Evolutionary conservation across 78 protist genomes (phyloP).

Genomic region (Dictyostelium intermedium): DNA sequence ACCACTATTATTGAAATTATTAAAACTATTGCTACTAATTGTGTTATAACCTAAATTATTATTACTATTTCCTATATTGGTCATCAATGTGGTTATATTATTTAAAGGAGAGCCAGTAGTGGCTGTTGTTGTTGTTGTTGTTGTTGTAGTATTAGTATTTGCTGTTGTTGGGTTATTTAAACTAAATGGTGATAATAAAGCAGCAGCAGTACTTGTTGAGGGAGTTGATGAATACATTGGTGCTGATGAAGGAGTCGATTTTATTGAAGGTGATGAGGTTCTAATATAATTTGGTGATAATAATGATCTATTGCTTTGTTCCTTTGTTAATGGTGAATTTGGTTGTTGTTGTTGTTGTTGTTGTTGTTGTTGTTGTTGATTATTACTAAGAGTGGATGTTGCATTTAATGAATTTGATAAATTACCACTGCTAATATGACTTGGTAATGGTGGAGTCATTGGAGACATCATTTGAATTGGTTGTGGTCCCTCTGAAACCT

Average conservation of each 20-base stretch:
- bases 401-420: not conserved
- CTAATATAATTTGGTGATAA: conserved; percentile 27
- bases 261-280: conserved; percentile 9
- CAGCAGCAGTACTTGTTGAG: not conserved
- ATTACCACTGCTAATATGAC: not conserved
- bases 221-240: not conserved
- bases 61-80: not conserved
- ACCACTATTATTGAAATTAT: not conserved
- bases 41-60: not conserved
- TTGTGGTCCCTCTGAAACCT: conserved; percentile 9
- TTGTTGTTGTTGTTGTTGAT: not conserved
- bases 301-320: not conserved
- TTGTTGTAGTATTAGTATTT: not conserved
- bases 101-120: too few relatives aligned
- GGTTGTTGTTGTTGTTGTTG: not conserved
- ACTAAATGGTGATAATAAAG: conserved; percentile 19
- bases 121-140: not conserved
- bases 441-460: not conserved
- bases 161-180: not conserved
- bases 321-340: not conserved
- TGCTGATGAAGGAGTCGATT: conserved; percentile 1
- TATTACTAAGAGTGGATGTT: not conserved
- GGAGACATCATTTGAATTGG: conserved; percentile 18
- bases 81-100: too few relatives aligned
- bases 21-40: not conserved